phyloP scores from a whole-genome alignment of 2,329 filamentous ascomycete species.

The Blumeria hordei region DNA sequence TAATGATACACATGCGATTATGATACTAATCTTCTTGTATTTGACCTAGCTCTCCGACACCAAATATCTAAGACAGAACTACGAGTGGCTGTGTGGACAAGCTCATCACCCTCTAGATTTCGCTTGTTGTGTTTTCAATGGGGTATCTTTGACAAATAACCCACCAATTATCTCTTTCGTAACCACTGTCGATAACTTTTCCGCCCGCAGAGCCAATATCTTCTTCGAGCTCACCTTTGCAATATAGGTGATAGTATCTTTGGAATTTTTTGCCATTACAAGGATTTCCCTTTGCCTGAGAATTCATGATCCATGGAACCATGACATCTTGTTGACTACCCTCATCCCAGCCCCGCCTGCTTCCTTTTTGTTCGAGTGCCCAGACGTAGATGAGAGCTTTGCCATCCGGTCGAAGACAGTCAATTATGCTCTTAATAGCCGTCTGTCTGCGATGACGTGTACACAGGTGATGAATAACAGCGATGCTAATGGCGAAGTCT shows the following conservation, averaged over 20 bases:
- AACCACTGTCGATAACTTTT: slow-evolving; percentile 52
- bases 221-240: slow-evolving; percentile 61
- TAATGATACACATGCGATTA: no score
- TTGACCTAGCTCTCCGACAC: no score
- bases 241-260: slow-evolving; percentile 86
- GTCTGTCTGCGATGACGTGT: slow-evolving; percentile 48
- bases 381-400: slow-evolving; percentile 72
- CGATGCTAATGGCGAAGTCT: slow-evolving; percentile 86
- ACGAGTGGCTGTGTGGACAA: no score
- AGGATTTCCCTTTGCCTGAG: slow-evolving; percentile 11
- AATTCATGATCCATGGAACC: slow-evolving; percentile 70
- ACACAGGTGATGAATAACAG: slow-evolving; percentile 82
- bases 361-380: slow-evolving; percentile 78
- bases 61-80: no score
- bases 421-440: slow-evolving; percentile 47
- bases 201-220: slow-evolving; percentile 57
- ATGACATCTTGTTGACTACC: slow-evolving; percentile 71
- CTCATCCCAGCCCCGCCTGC: slow-evolving; percentile 72
- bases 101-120: no score
- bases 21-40: no score
- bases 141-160: slow-evolving; percentile 25
- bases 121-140: no score
- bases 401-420: slow-evolving; percentile 34
- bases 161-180: slow-evolving; percentile 99
- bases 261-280: slow-evolving; percentile 31